phyloP scores from a whole-genome alignment of 306 rosid genomes.

The Cicer bijugum region DNA sequence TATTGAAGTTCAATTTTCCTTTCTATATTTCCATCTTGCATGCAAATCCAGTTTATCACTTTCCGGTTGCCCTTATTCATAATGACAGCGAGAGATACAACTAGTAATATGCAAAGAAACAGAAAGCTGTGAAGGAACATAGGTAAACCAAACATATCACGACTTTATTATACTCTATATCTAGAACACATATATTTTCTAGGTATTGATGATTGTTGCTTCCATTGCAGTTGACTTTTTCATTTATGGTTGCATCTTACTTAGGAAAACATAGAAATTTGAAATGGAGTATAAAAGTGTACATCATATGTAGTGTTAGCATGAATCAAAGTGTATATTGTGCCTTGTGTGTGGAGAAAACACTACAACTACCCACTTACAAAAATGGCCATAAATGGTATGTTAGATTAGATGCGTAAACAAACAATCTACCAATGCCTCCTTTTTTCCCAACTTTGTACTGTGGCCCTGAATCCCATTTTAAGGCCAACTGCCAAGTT shows the following conservation, averaged over 20 bases:
- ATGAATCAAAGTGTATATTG: background rate
- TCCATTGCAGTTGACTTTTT: background rate
- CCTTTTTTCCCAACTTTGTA: background rate
- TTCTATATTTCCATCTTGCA: slow-evolving; percentile 6
- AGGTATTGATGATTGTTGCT: slow-evolving; percentile 10
- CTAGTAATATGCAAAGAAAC: slow-evolving; percentile 26
- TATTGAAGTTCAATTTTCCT: slow-evolving; percentile 17
- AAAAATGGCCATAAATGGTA: background rate
- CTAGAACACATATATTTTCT: slow-evolving; percentile 18
- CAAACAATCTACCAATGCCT: slow-evolving; percentile 12
- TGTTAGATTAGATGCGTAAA: slow-evolving; percentile 14
- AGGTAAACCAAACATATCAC: slow-evolving; percentile 32
- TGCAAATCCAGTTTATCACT: background rate
- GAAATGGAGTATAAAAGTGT: slow-evolving; percentile 15
- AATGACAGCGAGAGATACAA: slow-evolving; percentile 7
- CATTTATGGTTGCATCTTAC: slow-evolving; percentile 36
- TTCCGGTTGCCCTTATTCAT: slow-evolving; percentile 6
- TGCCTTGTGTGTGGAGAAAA: slow-evolving; percentile 16
- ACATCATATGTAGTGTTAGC: background rate
- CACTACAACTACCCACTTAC: background rate
- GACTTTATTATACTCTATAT: slow-evolving; percentile 10
- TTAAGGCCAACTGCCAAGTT: slow-evolving; percentile 1
- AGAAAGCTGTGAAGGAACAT: slow-evolving; percentile 17
- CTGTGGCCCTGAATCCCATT: slow-evolving; percentile 2
- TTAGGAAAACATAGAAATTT: slow-evolving; percentile 10